Evolutionary conservation across 768 basidiomycete genomes (phyloP).

Genomic region (Russula sp.): DNA sequence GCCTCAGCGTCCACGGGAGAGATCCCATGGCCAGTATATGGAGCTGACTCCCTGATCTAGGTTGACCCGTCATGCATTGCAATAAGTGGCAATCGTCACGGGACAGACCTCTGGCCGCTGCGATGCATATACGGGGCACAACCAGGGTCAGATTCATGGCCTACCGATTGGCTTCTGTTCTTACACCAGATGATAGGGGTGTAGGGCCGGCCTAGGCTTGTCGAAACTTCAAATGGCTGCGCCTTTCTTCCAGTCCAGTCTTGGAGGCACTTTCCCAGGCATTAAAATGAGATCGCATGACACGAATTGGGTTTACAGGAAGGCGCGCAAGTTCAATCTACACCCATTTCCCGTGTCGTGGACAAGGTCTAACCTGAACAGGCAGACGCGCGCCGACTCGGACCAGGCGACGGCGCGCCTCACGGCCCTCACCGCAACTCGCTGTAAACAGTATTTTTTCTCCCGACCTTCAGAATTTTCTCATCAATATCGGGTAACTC

Average conservation of each 20-base stretch:
- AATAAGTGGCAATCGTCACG: conserved; percentile 1
- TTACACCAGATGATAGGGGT: conserved; percentile 14
- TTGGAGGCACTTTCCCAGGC: conserved; percentile 9
- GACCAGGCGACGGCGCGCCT: background rate
- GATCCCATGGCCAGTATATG: no score
- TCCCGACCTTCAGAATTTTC: conserved; percentile 10
- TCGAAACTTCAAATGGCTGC: background rate
- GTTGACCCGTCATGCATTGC: background rate
- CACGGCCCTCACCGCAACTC: background rate
- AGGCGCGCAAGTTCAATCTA: conserved; percentile 5
- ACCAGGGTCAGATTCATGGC: conserved; percentile 6
- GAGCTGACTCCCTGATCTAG: background rate
- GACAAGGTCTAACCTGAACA: conserved; percentile 23
- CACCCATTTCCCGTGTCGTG: conserved; percentile 1
- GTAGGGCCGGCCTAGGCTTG: conserved; percentile 14
- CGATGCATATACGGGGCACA: background rate
- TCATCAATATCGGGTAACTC: conserved; percentile 14
- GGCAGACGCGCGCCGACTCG: conserved; percentile 1
- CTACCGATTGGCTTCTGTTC: conserved; percentile 24
- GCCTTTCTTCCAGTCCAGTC: background rate
- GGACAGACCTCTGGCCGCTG: background rate
- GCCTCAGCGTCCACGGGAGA: conserved; percentile 1
- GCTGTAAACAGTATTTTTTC: conserved; percentile 13
- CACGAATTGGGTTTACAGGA: conserved; percentile 16
- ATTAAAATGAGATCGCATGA: conserved; percentile 7